A percentile compares a stretch with the other conserved stretches of the same genome.
These are phyloP conservation scores for Rhododendron henanense DNA, from an alignment of 148 eudicot species.

Conservation along the genomic window DNA sequence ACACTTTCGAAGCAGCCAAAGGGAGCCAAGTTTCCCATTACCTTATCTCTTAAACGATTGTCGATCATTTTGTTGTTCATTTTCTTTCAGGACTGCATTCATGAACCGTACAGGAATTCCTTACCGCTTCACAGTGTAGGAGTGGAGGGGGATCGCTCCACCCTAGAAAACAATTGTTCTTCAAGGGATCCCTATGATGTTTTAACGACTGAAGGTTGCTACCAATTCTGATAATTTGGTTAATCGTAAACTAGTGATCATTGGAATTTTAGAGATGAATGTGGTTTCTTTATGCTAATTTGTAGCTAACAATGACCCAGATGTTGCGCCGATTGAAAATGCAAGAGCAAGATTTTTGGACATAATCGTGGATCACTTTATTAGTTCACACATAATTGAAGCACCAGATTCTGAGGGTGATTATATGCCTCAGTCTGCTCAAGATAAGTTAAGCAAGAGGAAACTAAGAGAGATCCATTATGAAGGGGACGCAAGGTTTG, in stretches of 20 bases:
- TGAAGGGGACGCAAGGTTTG: slow-evolving; percentile 85
- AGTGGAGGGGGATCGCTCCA: slow-evolving; percentile 69
- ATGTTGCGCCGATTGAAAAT: slow-evolving; percentile 76
- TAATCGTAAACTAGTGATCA: slow-evolving; percentile 1
- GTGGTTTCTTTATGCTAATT: slow-evolving; percentile 14
- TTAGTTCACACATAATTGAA: slow-evolving; percentile 54
- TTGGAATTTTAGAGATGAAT: not conserved
- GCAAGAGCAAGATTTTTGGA: slow-evolving; percentile 85
- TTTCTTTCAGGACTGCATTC: slow-evolving; percentile 65
- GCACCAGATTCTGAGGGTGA: slow-evolving; percentile 49
- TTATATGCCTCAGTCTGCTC: slow-evolving; percentile 39
- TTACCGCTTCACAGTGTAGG: slow-evolving; percentile 52
- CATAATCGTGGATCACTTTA: slow-evolving; percentile 71
- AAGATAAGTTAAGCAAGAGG: slow-evolving; percentile 75
- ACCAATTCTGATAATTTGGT: not conserved
- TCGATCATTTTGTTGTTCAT: not conserved
- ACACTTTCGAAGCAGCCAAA: not conserved
- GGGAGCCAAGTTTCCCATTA: not conserved
- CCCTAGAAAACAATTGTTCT: slow-evolving; percentile 68
- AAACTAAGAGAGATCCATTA: slow-evolving; percentile 53
- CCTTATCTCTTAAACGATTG: not conserved
- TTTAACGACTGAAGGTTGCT: slow-evolving; percentile 56
- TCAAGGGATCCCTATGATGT: slow-evolving; percentile 41
- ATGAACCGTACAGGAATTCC: slow-evolving; percentile 56
- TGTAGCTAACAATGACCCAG: slow-evolving; percentile 28